phyloP scores from a whole-genome alignment of 2,329 filamentous ascomycete genomes.

The Ascochyta fabae region DNA sequence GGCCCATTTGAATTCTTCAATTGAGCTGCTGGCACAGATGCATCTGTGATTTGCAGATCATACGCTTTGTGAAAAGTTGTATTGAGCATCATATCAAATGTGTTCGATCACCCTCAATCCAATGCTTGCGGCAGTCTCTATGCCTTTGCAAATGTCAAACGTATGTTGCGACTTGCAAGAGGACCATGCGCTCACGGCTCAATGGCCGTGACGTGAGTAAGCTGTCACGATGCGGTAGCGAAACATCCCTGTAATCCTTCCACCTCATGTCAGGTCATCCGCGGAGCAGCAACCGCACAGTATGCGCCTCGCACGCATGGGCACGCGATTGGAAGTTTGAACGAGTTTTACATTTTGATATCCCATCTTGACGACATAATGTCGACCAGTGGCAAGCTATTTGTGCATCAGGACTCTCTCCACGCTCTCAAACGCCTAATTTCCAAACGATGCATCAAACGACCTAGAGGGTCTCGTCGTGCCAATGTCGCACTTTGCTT shows the following conservation, averaged over 20 bases:
- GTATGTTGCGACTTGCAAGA: not conserved
- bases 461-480: not conserved
- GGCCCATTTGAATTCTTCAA: not conserved
- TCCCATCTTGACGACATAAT: slow-evolving; percentile 1
- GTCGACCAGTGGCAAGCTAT: slow-evolving; percentile 6
- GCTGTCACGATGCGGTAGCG: slow-evolving; percentile 3
- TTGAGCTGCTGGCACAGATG: not conserved
- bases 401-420: slow-evolving; percentile 2
- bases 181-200: not conserved
- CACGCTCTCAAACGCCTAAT: slow-evolving; percentile 12
- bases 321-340: not conserved
- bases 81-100: not conserved
- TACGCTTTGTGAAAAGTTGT: not conserved
- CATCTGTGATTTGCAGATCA: not conserved
- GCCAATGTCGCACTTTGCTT: not conserved
- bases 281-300: not conserved
- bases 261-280: not conserved
- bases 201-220: not conserved
- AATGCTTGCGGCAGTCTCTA: not conserved
- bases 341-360: slow-evolving; percentile 16
- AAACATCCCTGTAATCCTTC: slow-evolving; percentile 3
- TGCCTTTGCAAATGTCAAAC: no score
- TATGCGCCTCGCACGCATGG: not conserved
- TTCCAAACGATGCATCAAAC: slow-evolving; percentile 4
- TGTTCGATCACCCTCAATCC: not conserved